A percentile compares a stretch with the other conserved stretches of the same genome.
phyloP scores from a whole-genome alignment of 139 green algal genomes.

The Edaphochlamys debaryana region DNA sequence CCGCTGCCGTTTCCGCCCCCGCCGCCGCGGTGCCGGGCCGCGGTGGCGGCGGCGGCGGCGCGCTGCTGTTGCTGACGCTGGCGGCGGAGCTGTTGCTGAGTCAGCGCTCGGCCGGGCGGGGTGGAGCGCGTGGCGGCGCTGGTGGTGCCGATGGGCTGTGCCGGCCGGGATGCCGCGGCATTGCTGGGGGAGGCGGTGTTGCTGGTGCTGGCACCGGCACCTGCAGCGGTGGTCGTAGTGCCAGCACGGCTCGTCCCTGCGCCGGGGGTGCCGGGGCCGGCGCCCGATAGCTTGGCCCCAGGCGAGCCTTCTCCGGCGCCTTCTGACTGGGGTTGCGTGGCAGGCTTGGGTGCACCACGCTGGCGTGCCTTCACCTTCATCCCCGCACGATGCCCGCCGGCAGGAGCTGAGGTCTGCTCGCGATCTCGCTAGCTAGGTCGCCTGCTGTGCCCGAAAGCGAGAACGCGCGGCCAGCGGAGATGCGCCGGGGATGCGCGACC shows the following conservation, averaged over 20 bases:
- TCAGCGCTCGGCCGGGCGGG: not conserved
- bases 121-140: not conserved
- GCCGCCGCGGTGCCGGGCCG: not conserved
- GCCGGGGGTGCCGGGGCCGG: too few species aligned
- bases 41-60: not conserved
- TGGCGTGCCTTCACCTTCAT: too few species aligned
- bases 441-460: too few species aligned
- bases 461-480: too few species aligned
- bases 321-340: not conserved
- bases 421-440: too few species aligned
- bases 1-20: too few species aligned
- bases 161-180: not conserved
- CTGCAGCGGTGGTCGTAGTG: not conserved
- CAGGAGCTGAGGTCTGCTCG: too few species aligned
- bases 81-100: conserved; percentile 36
- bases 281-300: too few species aligned
- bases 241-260: not conserved
- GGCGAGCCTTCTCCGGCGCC: too few species aligned
- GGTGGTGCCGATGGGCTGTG: conserved; percentile 18
- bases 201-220: not conserved
- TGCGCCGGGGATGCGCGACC: too few species aligned
- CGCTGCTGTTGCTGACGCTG: conserved; percentile 17
- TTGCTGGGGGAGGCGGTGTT: not conserved
- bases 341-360: too few species aligned
- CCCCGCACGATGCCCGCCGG: too few species aligned